Conservation (phyloP, 2,329 filamentous ascomycete species). For the Fusarium irregulare region DNA sequence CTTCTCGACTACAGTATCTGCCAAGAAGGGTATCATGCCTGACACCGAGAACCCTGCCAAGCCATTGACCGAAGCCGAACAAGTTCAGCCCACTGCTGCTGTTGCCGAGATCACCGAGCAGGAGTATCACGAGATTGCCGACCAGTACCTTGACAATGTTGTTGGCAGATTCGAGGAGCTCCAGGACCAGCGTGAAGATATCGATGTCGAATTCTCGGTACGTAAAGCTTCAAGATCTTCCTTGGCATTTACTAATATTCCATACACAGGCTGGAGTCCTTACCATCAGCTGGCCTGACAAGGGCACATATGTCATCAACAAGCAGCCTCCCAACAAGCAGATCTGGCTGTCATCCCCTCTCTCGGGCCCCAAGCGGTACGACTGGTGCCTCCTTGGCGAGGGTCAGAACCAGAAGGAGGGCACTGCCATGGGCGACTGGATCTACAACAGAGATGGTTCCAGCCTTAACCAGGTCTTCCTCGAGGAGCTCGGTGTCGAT, state of each 20-base stretch:
- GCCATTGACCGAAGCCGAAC: constrained; percentile 54
- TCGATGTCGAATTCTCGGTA: constrained; percentile 93
- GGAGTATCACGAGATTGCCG: constrained; percentile 82
- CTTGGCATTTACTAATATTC: constrained; percentile 25
- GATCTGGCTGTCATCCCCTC: constrained; percentile 94
- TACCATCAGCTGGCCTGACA: constrained; percentile 74
- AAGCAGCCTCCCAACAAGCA: constrained; percentile 98
- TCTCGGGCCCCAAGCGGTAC: constrained; percentile 92
- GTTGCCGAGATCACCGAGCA: constrained; percentile 74
- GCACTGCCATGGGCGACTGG: constrained; percentile 80
- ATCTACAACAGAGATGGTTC: constrained; percentile 88
- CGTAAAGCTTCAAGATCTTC: constrained; percentile 48
- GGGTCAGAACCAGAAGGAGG: constrained; percentile 79
- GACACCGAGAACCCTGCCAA: constrained; percentile 66
- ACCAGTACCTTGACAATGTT: constrained; percentile 75
- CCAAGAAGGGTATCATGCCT: constrained; percentile 67
- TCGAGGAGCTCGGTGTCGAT: constrained; percentile 79
- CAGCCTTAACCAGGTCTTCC: constrained; percentile 77
- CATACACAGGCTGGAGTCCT: constrained; percentile 81
- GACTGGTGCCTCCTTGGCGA: constrained; percentile 86
- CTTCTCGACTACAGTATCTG: constrained; percentile 48
- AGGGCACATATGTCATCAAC: constrained; percentile 93
- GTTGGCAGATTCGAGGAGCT: constrained; percentile 74
- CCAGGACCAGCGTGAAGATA: constrained; percentile 77
- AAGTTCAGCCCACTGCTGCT: constrained; percentile 51